Conservation (phyloP, 1,284 basidiomycete species). For the Anthracocystis panici-leucophaei region DNA sequence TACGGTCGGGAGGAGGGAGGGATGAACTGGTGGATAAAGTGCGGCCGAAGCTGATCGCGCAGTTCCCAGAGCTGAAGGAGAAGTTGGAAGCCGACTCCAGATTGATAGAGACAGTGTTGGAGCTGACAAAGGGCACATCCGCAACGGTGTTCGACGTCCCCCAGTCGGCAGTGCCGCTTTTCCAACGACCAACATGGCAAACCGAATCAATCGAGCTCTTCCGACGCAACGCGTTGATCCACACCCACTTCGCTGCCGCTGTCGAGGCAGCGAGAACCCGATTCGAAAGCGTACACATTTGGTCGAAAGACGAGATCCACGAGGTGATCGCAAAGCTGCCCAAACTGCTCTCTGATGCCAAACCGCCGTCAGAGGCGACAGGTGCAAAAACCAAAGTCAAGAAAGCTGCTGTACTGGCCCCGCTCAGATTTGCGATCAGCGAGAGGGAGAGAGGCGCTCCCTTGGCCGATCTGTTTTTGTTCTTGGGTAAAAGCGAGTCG, state of each 20-base stretch:
- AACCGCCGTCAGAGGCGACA: constrained; percentile 1
- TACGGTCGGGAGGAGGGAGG: constrained; percentile 7
- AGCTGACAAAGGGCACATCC: constrained; percentile 28
- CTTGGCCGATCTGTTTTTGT: constrained; percentile 38
- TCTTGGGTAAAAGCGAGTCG: constrained; percentile 25
- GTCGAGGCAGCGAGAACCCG: constrained; percentile 7
- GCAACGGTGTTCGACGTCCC: constrained; percentile 38
- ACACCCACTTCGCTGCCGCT: constrained; percentile 23
- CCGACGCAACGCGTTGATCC: constrained; percentile 11
- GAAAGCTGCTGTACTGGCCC: constrained; percentile 39
- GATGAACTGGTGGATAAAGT: constrained; percentile 31
- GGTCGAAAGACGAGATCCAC: constrained; percentile 27
- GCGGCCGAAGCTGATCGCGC: constrained; percentile 6
- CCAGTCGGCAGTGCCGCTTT: constrained; percentile 22
- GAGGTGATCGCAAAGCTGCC: constrained; percentile 25
- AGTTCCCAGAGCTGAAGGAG: constrained; percentile 13
- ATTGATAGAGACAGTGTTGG: constrained; percentile 20
- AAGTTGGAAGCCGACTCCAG: background rate
- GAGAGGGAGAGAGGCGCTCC: constrained; percentile 34
- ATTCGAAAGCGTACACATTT: constrained; percentile 1
- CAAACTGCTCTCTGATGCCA: constrained; percentile 12
- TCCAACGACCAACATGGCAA: constrained; percentile 11
- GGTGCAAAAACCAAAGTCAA: constrained; percentile 31
- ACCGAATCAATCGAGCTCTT: constrained; percentile 9
- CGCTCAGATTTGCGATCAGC: constrained; percentile 43